Evolutionary conservation across 139 green algal species (phyloP).

Genomic region (Closterium sp.): DNA sequence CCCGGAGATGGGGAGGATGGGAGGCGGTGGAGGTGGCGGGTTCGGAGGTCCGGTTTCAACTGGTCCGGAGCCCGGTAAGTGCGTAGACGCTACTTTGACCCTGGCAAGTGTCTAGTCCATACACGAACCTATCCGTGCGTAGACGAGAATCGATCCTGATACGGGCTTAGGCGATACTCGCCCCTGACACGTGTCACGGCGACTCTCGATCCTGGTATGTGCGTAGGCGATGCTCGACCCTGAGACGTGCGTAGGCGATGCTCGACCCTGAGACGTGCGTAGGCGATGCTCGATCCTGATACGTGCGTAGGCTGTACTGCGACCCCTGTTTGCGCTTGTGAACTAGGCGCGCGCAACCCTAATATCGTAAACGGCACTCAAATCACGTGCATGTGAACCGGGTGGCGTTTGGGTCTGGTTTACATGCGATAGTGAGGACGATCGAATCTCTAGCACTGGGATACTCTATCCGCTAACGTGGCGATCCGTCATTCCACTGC

Average conservation of each 20-base stretch:
- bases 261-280: no score
- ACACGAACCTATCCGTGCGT: no score
- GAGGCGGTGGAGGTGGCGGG: constrained; percentile 31
- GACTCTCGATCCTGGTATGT: no score
- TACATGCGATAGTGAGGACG: neutral
- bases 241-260: neutral
- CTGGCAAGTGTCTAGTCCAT: no score
- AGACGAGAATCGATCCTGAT: no score
- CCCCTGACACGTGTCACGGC: no score
- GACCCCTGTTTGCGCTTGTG: neutral
- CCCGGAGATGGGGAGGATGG: constrained; percentile 3
- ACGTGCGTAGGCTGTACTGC: no score
- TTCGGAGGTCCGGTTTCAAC: neutral
- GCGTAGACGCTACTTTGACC: no score
- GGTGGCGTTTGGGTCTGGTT: neutral
- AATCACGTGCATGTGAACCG: neutral
- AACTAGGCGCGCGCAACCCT: neutral
- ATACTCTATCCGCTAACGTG: neutral
- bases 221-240: neutral
- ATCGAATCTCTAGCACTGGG: neutral
- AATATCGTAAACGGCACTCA: neutral
- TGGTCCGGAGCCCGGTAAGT: neutral
- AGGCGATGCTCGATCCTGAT: no score
- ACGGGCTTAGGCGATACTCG: no score
- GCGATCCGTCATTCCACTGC: neutral